Percentiles rank a stretch among this genome's conserved stretches.
phyloP scores from a whole-genome alignment of 371 early-diverging fungal species.

The Lichtheimia hyalospora region DNA sequence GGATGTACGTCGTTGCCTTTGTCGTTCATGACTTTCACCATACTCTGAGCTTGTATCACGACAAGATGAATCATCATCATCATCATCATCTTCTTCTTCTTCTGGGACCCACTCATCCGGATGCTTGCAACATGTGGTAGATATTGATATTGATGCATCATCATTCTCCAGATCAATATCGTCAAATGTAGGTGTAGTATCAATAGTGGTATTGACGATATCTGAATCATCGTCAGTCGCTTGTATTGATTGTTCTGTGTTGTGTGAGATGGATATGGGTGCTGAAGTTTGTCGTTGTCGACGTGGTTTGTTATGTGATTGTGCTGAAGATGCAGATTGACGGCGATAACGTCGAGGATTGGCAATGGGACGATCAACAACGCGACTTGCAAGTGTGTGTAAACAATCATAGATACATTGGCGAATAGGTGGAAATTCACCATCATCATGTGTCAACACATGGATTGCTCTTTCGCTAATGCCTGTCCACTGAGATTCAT shows the following conservation, averaged over 20 bases:
- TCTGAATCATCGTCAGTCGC: neutral
- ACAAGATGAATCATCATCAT: no score
- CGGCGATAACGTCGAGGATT: neutral
- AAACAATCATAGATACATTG: conserved; percentile 2
- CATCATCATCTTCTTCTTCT: no score
- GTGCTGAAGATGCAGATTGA: conserved; percentile 2
- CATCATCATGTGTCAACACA: neutral
- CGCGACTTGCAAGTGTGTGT: neutral
- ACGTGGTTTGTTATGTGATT: neutral
- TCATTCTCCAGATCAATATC: neutral
- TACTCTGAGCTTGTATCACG: neutral
- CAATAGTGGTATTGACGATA: neutral
- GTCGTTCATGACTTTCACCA: neutral
- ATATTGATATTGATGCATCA: neutral
- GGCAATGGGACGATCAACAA: neutral
- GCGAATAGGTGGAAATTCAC: neutral
- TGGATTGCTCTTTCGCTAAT: neutral
- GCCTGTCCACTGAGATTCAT: neutral
- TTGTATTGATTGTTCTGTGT: no score
- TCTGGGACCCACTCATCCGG: no score
- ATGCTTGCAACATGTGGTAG: neutral
- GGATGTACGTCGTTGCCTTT: neutral
- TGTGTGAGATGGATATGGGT: no score
- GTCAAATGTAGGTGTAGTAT: neutral
- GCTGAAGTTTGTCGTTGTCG: neutral